A percentile compares a stretch with the other conserved stretches of the same genome.
Conservation (phyloP, 108 stramenopile species). For the Asterionellopsis glacialis region DNA sequence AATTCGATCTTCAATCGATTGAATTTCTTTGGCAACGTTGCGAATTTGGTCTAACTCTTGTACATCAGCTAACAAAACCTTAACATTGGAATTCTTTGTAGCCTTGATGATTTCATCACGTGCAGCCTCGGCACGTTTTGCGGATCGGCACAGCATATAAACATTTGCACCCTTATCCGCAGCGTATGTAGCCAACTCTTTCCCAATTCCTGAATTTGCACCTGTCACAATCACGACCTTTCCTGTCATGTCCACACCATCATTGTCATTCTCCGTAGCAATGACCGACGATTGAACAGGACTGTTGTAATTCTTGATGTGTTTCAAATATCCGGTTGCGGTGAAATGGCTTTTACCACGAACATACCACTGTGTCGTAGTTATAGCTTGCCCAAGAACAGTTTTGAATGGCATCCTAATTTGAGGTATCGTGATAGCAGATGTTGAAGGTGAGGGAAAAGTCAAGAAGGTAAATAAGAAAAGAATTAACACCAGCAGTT, state of each 20-base stretch:
- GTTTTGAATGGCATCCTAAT: too few relatives aligned
- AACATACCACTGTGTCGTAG: constrained; percentile 68
- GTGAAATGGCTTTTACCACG: constrained; percentile 75
- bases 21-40: constrained; percentile 44
- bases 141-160: constrained; percentile 88
- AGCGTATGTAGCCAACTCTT: constrained; percentile 77
- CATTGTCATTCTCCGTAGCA: constrained; percentile 35
- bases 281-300: constrained; percentile 52
- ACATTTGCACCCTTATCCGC: constrained; percentile 81
- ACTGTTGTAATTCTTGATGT: constrained; percentile 52
- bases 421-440: too few relatives aligned
- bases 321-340: constrained; percentile 67
- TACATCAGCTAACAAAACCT: constrained; percentile 58
- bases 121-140: constrained; percentile 80
- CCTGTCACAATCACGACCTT: constrained; percentile 79
- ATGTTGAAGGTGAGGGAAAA: too few relatives aligned
- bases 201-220: constrained; percentile 88
- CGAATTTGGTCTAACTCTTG: constrained; percentile 57
- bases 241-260: constrained; percentile 63
- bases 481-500: too few relatives aligned
- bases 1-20: constrained; percentile 53
- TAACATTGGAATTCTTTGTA: constrained; percentile 57
- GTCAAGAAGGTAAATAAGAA: too few relatives aligned
- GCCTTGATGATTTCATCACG: constrained; percentile 56
- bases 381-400: constrained; percentile 12